Base-by-base conservation (phyloP, 345 rosid genomes). In the Geranium rotundifolium region DNA sequence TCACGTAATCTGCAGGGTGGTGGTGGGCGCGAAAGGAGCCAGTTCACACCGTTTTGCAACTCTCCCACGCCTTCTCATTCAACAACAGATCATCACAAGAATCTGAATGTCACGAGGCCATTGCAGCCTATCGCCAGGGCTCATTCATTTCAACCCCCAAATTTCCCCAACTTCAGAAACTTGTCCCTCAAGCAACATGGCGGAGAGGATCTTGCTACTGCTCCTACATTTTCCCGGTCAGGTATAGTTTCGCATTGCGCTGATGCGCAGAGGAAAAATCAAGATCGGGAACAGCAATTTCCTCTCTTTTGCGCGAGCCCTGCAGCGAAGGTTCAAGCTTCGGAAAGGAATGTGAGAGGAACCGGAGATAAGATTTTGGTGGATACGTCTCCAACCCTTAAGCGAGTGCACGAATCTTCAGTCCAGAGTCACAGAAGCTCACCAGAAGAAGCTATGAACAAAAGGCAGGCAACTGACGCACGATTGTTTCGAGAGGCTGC, bases 11-110 rank as follows among this genome's bases (percentile, higher is more conserved):
- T 58, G 63, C 61, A 86, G 90, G 77, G 70, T 50, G 79, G 71
- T 72, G 76, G 71, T 71, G 76, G 77, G 66, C 69, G 55, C 31
- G 82, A 82, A 67, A 81, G 71, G 70, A 77, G 69, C 20, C 59
- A 60, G 59, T 65, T 71, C 63, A 60, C 65, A 65, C 73, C 74
- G 61, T 58, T 66, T 55, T 49, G 69, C 54, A 73, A 79, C 69
- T 64, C 80, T 57, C 66, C 69, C 41, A 74, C 81, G 61, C 67
- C 81, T 62, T 60, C 75, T 2, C 54, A 61, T 66, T 71, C 69
- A 67, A 56, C 79, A 10, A 12, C 15, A 46, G 52, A 46, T 14
- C 16, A 46, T 46, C 52, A 9, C 0, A 46, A 10, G 10, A 46
- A 14, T 46, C 16, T 46, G 3, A 46, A 12, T 46, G 52, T 14